These are phyloP conservation scores for Aspergillus wentii DNA, from an alignment of 495 filamentous ascomycete species.

Conservation along the genomic window DNA sequence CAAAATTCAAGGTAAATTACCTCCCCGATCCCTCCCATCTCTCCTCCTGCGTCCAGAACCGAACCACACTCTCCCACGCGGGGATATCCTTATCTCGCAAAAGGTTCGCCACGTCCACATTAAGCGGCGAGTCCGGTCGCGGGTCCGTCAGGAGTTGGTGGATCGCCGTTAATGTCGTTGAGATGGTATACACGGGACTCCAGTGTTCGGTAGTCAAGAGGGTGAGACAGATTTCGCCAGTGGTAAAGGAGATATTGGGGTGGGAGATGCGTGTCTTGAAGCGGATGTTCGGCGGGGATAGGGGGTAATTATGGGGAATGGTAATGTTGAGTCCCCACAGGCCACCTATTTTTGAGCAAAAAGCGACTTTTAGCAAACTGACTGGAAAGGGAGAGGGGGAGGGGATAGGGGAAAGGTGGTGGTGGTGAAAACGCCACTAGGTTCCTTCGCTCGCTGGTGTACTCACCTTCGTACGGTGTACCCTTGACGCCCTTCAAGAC, in stretches of 20 bases:
- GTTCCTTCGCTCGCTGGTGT: too few relatives aligned
- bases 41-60: slow-evolving; percentile 66
- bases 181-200: slow-evolving; percentile 79
- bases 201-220: slow-evolving; percentile 73
- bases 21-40: slow-evolving; percentile 26
- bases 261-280: slow-evolving; percentile 83
- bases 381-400: not conserved
- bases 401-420: not conserved
- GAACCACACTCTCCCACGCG: slow-evolving; percentile 74
- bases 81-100: slow-evolving; percentile 69
- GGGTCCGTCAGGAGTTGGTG: slow-evolving; percentile 74
- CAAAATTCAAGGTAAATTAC: not conserved
- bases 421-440: too few relatives aligned
- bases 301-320: slow-evolving; percentile 76
- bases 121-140: slow-evolving; percentile 76
- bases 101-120: slow-evolving; percentile 81
- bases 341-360: slow-evolving; percentile 51
- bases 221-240: slow-evolving; percentile 91
- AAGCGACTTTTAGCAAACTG: not conserved
- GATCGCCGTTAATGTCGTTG: slow-evolving; percentile 69
- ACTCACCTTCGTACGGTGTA: slow-evolving; percentile 67
- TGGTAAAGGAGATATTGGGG: slow-evolving; percentile 74
- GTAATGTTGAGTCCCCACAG: slow-evolving; percentile 76
- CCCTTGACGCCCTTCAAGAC: slow-evolving; percentile 67
- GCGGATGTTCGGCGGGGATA: slow-evolving; percentile 64